Conservation (phyloP, 2,329 filamentous ascomycete genomes). For the Magnaporthiopsis incrustans region DNA sequence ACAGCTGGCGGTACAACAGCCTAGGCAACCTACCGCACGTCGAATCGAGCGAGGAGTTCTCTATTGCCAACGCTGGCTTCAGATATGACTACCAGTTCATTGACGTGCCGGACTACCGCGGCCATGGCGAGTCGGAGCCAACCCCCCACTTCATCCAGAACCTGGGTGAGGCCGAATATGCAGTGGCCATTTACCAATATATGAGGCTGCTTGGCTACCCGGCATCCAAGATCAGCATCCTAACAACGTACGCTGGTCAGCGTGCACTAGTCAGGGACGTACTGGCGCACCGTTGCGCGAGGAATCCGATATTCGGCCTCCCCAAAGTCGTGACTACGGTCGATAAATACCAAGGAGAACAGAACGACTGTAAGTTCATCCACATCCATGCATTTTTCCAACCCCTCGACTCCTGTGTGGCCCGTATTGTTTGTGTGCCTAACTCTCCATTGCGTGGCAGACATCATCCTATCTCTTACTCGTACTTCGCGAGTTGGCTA, state of each 20-base stretch:
- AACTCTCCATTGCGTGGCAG: conserved; percentile 32
- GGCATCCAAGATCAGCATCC: conserved; percentile 71
- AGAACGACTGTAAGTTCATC: conserved; percentile 81
- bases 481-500: conserved; percentile 86
- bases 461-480: conserved; percentile 88
- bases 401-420: neutral
- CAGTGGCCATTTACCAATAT: conserved; percentile 91
- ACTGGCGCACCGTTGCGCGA: conserved; percentile 71
- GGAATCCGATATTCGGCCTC: conserved; percentile 77
- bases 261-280: conserved; percentile 83
- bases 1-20: conserved; percentile 84
- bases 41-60: conserved; percentile 60
- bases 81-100: conserved; percentile 95
- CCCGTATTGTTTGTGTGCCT: conserved; percentile 8
- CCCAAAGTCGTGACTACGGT: conserved; percentile 89
- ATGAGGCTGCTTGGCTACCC: conserved; percentile 95
- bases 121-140: conserved; percentile 78
- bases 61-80: conserved; percentile 82
- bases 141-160: conserved; percentile 95
- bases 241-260: conserved; percentile 92
- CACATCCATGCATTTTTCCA: conserved; percentile 2
- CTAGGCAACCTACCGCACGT: conserved; percentile 75
- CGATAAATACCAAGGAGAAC: conserved; percentile 98
- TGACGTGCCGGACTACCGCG: conserved; percentile 89
- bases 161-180: conserved; percentile 92